Percentiles rank a stretch among this genome's conserved stretches.
These are phyloP conservation scores for Furculomyces boomerangus DNA, from an alignment of 371 early-diverging fungal species.

Conservation along the genomic window DNA sequence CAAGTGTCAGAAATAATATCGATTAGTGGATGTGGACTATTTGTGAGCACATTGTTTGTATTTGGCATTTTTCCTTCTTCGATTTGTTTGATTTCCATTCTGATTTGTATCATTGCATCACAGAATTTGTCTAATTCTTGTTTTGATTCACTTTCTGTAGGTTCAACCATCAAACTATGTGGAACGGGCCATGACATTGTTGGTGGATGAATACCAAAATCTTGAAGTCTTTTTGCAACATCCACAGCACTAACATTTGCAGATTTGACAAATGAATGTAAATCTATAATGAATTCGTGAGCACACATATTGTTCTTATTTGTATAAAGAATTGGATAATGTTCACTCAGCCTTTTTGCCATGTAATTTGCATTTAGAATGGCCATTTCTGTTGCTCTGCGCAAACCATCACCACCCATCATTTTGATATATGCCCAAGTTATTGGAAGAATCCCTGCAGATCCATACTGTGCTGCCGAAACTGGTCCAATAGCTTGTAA, in stretches of 20 bases:
- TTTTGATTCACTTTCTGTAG: slow-evolving; percentile 90
- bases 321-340: slow-evolving; percentile 74
- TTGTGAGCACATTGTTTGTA: slow-evolving; percentile 67
- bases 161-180: slow-evolving; percentile 96
- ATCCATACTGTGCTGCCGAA: slow-evolving; percentile 92
- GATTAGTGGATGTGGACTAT: slow-evolving; percentile 76
- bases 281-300: slow-evolving; percentile 95
- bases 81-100: slow-evolving; percentile 72
- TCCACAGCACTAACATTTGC: slow-evolving; percentile 83
- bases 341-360: slow-evolving; percentile 64
- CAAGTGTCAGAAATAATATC: slow-evolving; percentile 55
- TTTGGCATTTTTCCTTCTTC: slow-evolving; percentile 64
- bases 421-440: slow-evolving; percentile 95
- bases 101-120: slow-evolving; percentile 90
- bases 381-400: slow-evolving; percentile 68
- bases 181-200: slow-evolving; percentile 98
- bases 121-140: slow-evolving; percentile 89
- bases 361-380: slow-evolving; percentile 96
- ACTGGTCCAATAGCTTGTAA: slow-evolving; percentile 76
- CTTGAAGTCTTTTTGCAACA: slow-evolving; percentile 93
- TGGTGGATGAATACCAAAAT: slow-evolving; percentile 94
- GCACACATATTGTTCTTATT: slow-evolving; percentile 89
- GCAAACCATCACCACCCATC: slow-evolving; percentile 84
- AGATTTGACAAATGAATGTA: slow-evolving; percentile 61
- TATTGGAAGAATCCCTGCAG: slow-evolving; percentile 85